A percentile compares a stretch with the other conserved stretches of the same genome.
These are phyloP conservation scores for Letharia lupina DNA, from an alignment of 495 filamentous ascomycete genomes.

Conservation along the genomic window DNA sequence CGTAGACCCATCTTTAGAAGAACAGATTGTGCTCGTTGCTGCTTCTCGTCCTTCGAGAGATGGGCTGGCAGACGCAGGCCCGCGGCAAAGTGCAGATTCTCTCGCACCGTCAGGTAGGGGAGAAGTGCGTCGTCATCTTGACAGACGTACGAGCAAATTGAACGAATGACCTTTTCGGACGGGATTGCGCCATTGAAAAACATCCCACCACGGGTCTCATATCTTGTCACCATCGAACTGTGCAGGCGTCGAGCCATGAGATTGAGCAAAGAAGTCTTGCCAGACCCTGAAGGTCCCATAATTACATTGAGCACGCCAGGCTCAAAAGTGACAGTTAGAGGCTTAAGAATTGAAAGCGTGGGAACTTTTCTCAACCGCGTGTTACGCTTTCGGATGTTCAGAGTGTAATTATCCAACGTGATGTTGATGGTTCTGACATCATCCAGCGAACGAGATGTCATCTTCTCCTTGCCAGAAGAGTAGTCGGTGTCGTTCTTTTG, in stretches of 20 bases:
- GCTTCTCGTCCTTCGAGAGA: slow-evolving; percentile 58
- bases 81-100: slow-evolving; percentile 61
- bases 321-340: slow-evolving; percentile 53
- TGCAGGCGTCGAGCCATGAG: slow-evolving; percentile 57
- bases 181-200: slow-evolving; percentile 58
- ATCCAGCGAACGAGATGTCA: slow-evolving; percentile 40
- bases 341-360: slow-evolving; percentile 51
- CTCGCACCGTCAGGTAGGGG: slow-evolving; percentile 64
- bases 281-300: slow-evolving; percentile 69
- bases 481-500: slow-evolving; percentile 46
- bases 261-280: slow-evolving; percentile 64
- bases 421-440: slow-evolving; percentile 52
- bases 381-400: slow-evolving; percentile 53
- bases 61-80: slow-evolving; percentile 57
- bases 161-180: slow-evolving; percentile 54
- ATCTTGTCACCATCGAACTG: slow-evolving; percentile 45
- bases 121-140: slow-evolving; percentile 69
- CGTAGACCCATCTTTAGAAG: slow-evolving; percentile 66
- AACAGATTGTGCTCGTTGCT: slow-evolving; percentile 57
- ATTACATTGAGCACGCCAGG: slow-evolving; percentile 61
- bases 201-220: slow-evolving; percentile 49
- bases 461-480: slow-evolving; percentile 54
- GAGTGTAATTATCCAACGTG: slow-evolving; percentile 48
- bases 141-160: slow-evolving; percentile 64
- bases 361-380: slow-evolving; percentile 36